These are phyloP conservation scores for Phaseolus lunatus DNA, from an alignment of 306 rosid species.

Conservation along the genomic window DNA sequence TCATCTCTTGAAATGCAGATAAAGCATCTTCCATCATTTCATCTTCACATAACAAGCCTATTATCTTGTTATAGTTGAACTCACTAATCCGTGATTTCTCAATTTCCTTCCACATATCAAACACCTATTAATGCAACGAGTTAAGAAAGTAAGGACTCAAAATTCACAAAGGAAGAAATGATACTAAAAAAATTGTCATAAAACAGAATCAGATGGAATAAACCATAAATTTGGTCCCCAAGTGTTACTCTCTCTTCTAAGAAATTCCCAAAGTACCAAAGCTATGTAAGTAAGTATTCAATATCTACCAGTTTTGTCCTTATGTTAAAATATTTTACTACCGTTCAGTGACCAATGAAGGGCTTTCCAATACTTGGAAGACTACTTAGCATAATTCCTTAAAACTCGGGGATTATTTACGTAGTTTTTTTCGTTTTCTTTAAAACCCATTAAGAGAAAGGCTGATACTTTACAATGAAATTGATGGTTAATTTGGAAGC, in stretches of 20 bases:
- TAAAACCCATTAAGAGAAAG: neutral
- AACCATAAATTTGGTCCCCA: neutral
- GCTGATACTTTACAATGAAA: neutral
- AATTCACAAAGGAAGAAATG: constrained; percentile 16
- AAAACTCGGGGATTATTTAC: neutral
- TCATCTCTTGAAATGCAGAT: constrained; percentile 62
- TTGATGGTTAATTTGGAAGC: neutral
- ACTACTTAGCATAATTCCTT: too few relatives aligned
- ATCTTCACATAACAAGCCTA: constrained; percentile 60
- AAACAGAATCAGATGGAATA: neutral
- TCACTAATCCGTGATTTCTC: constrained; percentile 64
- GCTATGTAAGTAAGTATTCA: too few relatives aligned
- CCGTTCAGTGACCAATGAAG: neutral
- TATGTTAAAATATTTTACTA: too few relatives aligned
- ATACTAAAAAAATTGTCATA: neutral
- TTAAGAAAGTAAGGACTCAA: constrained; percentile 1
- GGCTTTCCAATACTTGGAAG: neutral
- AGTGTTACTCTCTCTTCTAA: neutral
- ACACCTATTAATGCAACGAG: constrained; percentile 55
- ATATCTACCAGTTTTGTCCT: neutral
- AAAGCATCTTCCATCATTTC: constrained; percentile 64
- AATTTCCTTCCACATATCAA: constrained; percentile 72
- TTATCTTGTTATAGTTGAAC: constrained; percentile 62
- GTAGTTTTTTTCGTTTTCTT: too few relatives aligned
- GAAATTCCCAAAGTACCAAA: neutral